Percentiles rank a stretch among this genome's conserved stretches.
Conservation (phyloP, 108 stramenopile species). For the Discostella stelligeroides region DNA sequence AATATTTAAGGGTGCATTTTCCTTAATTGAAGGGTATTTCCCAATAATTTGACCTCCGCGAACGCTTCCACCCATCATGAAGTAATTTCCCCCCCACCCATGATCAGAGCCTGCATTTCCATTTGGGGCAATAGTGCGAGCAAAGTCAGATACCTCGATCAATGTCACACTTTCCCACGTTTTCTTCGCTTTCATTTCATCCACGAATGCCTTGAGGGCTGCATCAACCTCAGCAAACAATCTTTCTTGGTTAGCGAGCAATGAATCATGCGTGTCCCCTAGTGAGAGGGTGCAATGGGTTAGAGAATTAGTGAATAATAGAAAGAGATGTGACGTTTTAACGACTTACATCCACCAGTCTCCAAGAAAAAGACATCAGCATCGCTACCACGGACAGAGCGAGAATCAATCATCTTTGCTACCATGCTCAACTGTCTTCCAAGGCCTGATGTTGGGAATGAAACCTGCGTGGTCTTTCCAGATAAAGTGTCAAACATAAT, state of each 20-base stretch:
- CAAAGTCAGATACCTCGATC: constrained; percentile 70
- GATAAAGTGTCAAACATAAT: constrained; percentile 24
- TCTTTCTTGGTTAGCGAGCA: constrained; percentile 20
- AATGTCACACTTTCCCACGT: constrained; percentile 64
- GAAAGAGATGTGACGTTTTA: background rate
- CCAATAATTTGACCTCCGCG: constrained; percentile 53
- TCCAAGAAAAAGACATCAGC: constrained; percentile 62
- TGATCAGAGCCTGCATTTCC: constrained; percentile 57
- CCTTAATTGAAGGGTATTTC: constrained; percentile 36
- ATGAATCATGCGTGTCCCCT: constrained; percentile 61
- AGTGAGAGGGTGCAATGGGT: background rate
- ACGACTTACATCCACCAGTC: constrained; percentile 54
- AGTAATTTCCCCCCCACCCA: constrained; percentile 60
- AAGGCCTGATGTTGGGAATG: constrained; percentile 35
- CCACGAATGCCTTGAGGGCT: constrained; percentile 49
- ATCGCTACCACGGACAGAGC: constrained; percentile 46
- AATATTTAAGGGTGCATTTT: constrained; percentile 26
- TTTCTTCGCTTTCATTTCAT: constrained; percentile 59
- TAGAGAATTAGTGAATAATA: background rate
- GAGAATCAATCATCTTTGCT: constrained; percentile 57
- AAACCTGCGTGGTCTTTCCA: constrained; percentile 1
- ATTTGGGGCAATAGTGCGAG: constrained; percentile 62
- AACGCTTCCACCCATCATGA: constrained; percentile 53
- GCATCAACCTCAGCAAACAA: constrained; percentile 54
- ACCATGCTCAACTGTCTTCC: constrained; percentile 48